These are phyloP conservation scores for Erythrobasidium hasegawianum DNA, from an alignment of 1,284 basidiomycete species.

Conservation along the genomic window DNA sequence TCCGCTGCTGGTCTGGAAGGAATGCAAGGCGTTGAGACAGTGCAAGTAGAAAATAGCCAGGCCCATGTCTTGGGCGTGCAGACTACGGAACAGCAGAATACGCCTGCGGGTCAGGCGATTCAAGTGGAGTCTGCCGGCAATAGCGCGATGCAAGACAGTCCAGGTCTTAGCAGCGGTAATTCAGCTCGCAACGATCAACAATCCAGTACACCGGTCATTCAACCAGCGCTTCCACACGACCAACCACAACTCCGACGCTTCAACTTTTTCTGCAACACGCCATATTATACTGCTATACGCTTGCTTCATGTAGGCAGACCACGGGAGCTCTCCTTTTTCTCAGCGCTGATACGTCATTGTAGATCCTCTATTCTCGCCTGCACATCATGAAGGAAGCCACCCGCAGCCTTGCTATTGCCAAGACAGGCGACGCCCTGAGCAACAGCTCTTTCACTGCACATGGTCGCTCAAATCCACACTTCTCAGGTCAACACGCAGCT, in stretches of 20 bases:
- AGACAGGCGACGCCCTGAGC: conserved; percentile 9
- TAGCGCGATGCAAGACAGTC: too few relatives aligned
- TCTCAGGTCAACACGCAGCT: conserved; percentile 40
- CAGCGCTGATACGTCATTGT: conserved; percentile 13
- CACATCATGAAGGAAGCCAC: conserved; percentile 68
- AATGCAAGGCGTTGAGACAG: conserved; percentile 33
- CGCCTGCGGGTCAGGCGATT: conserved; percentile 14
- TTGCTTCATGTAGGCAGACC: conserved; percentile 71
- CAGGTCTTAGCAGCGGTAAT: too few relatives aligned
- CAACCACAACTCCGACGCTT: conserved; percentile 39
- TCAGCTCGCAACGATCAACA: too few relatives aligned
- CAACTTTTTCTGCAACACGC: conserved; percentile 85
- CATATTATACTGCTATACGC: conserved; percentile 84
- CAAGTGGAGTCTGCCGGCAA: background rate
- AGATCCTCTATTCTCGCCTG: conserved; percentile 86
- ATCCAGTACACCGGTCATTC: conserved; percentile 7
- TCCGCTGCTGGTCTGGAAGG: conserved; percentile 33
- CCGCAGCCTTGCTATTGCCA: conserved; percentile 50
- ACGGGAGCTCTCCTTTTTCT: conserved; percentile 31
- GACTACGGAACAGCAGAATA: background rate
- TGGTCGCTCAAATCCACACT: conserved; percentile 26
- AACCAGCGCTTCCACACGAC: conserved; percentile 48
- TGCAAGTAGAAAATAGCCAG: background rate
- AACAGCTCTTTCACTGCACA: conserved; percentile 19
- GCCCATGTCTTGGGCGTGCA: conserved; percentile 6